These are phyloP conservation scores for Orychophragmus violaceus DNA, from an alignment of 345 rosid genomes.

Conservation along the genomic window DNA sequence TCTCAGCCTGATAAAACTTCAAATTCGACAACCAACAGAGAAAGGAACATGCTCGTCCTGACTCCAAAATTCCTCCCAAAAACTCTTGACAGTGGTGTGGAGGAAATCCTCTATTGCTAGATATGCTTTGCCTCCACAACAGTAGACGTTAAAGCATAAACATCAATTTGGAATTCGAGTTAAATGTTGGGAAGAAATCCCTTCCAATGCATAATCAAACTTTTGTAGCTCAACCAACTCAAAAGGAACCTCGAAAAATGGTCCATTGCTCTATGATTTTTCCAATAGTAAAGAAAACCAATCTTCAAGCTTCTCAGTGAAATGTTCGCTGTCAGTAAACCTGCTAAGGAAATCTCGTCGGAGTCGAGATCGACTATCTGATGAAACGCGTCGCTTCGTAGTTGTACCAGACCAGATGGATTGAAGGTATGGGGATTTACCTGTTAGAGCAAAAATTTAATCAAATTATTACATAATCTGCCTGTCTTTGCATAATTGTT, in stretches of 20 bases:
- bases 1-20: constrained; percentile 85
- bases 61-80: constrained; percentile 96
- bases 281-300: constrained; percentile 56
- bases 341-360: constrained; percentile 63
- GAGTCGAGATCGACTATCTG: constrained; percentile 54
- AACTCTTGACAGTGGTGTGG: constrained; percentile 65
- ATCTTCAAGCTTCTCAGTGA: constrained; percentile 56
- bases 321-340: constrained; percentile 45
- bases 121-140: constrained; percentile 68
- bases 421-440: constrained; percentile 79
- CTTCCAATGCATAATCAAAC: constrained; percentile 89
- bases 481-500: too few species aligned
- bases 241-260: constrained; percentile 73
- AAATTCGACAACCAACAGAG: constrained; percentile 54
- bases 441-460: too few species aligned
- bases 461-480: too few species aligned
- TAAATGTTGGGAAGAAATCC: constrained; percentile 78
- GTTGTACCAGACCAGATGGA: constrained; percentile 74
- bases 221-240: constrained; percentile 84
- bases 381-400: constrained; percentile 61
- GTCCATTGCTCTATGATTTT: constrained; percentile 34
- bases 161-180: constrained; percentile 82
- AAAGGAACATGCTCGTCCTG: constrained; percentile 74
- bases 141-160: constrained; percentile 66
- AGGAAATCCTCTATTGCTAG: constrained; percentile 90